These are phyloP conservation scores for Trichoderma sp. DNA, from an alignment of 2,329 filamentous ascomycete genomes.

Conservation along the genomic window DNA sequence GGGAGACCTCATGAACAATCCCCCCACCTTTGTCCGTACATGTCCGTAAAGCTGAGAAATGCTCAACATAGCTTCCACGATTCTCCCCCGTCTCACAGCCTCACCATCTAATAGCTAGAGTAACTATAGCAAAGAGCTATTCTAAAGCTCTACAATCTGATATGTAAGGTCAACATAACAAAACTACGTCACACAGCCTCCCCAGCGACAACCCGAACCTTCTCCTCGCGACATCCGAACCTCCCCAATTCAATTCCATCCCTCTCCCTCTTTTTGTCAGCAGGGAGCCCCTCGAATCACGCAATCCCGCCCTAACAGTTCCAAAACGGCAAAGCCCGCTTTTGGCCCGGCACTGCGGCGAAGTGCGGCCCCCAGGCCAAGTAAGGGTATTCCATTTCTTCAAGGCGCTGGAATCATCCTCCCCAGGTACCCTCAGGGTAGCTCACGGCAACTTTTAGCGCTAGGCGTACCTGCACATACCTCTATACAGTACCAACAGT, in stretches of 20 bases:
- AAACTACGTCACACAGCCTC: not conserved
- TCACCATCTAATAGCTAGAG: not conserved
- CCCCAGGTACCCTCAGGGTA: not conserved
- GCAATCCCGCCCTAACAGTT: slow-evolving; percentile 1
- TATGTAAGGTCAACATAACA: not conserved
- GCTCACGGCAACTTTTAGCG: not conserved
- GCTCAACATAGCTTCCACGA: not conserved
- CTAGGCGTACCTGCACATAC: not conserved
- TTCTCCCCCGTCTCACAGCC: not conserved
- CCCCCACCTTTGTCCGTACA: not conserved
- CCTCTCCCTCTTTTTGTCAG: slow-evolving; percentile 4
- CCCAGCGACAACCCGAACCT: not conserved
- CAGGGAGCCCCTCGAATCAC: not conserved
- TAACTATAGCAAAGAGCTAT: not conserved
- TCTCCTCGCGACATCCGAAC: not conserved
- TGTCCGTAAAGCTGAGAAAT: not conserved
- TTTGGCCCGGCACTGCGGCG: not conserved
- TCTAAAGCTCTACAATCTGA: not conserved
- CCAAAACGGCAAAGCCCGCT: not conserved
- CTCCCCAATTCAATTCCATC: not conserved
- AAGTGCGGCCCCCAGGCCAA: not conserved
- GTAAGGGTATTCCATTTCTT: not conserved
- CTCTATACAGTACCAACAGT: not conserved
- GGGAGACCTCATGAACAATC: not conserved
- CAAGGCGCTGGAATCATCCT: not conserved